A percentile compares a stretch with the other conserved stretches of the same genome.
These are phyloP conservation scores for Trichothecium roseum DNA, from an alignment of 2,329 filamentous ascomycete species.

Conservation along the genomic window DNA sequence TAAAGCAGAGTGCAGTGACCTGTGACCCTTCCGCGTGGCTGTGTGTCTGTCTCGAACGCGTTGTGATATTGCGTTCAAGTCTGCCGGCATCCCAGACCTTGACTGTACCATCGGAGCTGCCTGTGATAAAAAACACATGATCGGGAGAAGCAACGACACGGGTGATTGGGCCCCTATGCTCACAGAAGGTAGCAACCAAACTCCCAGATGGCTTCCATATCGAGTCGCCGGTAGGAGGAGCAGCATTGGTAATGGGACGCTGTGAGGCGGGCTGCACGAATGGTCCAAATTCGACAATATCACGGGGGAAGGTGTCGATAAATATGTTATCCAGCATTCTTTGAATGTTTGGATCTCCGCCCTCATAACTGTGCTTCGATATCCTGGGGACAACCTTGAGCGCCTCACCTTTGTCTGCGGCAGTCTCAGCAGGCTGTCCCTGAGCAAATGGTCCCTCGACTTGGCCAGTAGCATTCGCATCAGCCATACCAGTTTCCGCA, in stretches of 20 bases:
- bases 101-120: slow-evolving; percentile 80
- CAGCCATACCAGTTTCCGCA: slow-evolving; percentile 48
- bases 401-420: slow-evolving; percentile 9
- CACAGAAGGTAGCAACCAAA: slow-evolving; percentile 78
- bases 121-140: slow-evolving; percentile 89
- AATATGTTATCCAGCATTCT: slow-evolving; percentile 79
- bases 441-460: slow-evolving; percentile 46
- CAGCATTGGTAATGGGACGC: slow-evolving; percentile 40
- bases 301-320: slow-evolving; percentile 56
- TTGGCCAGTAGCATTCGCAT: slow-evolving; percentile 48
- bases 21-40: slow-evolving; percentile 60
- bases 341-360: slow-evolving; percentile 60
- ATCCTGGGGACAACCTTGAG: slow-evolving; percentile 11
- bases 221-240: slow-evolving; percentile 31
- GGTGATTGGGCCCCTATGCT: slow-evolving; percentile 76
- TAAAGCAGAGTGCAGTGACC: slow-evolving; percentile 76
- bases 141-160: slow-evolving; percentile 77
- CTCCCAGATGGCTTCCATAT: slow-evolving; percentile 75
- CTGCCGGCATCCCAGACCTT: slow-evolving; percentile 89
- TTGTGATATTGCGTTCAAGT: slow-evolving; percentile 82
- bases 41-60: slow-evolving; percentile 79
- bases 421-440: slow-evolving; percentile 1
- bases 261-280: slow-evolving; percentile 60
- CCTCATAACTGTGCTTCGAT: slow-evolving; percentile 69
- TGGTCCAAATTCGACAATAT: slow-evolving; percentile 65